A percentile compares a stretch with the other conserved stretches of the same genome.
These are phyloP conservation scores for Kodamaea jinghongensis DNA, from an alignment of 805 yeast genomes.

Conservation along the genomic window DNA sequence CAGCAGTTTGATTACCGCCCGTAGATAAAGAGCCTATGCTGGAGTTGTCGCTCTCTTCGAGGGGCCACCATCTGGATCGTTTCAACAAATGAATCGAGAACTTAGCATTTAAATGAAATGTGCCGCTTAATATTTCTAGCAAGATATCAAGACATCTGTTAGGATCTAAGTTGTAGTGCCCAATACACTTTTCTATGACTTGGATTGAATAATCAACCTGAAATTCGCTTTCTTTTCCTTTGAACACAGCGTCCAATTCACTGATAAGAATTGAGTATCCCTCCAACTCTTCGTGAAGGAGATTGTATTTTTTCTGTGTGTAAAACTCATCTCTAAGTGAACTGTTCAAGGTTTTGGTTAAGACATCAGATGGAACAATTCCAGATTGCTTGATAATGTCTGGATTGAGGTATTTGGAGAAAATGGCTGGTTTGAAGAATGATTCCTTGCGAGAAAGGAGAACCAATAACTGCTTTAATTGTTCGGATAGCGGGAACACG, in stretches of 20 bases:
- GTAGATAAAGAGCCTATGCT: conserved; percentile 29
- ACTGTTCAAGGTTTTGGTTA: conserved; percentile 37
- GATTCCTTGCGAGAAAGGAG: conserved; percentile 21
- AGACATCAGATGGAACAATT: conserved; percentile 29
- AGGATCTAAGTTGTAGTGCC: conserved; percentile 75
- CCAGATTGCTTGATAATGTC: conserved; percentile 26
- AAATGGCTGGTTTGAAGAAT: conserved; percentile 29
- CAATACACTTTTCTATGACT: conserved; percentile 59
- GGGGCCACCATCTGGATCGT: conserved; percentile 69
- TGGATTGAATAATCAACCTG: conserved; percentile 45
- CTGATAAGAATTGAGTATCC: conserved; percentile 69
- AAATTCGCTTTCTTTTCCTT: conserved; percentile 36
- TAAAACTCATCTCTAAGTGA: conserved; percentile 41
- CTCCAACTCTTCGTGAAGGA: conserved; percentile 70
- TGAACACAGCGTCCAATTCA: conserved; percentile 44
- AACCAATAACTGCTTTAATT: conserved; percentile 21
- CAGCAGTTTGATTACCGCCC: conserved; percentile 59
- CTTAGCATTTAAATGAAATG: conserved; percentile 41
- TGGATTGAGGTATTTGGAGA: conserved; percentile 28
- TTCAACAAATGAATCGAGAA: conserved; percentile 52
- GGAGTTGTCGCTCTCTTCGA: conserved; percentile 26
- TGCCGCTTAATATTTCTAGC: conserved; percentile 49
- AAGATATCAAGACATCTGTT: conserved; percentile 63
- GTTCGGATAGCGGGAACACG: conserved; percentile 31
- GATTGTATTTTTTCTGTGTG: conserved; percentile 58